Evolutionary conservation across 1,284 basidiomycete genomes (phyloP).

Genomic region (Pseudozyma pruni): DNA sequence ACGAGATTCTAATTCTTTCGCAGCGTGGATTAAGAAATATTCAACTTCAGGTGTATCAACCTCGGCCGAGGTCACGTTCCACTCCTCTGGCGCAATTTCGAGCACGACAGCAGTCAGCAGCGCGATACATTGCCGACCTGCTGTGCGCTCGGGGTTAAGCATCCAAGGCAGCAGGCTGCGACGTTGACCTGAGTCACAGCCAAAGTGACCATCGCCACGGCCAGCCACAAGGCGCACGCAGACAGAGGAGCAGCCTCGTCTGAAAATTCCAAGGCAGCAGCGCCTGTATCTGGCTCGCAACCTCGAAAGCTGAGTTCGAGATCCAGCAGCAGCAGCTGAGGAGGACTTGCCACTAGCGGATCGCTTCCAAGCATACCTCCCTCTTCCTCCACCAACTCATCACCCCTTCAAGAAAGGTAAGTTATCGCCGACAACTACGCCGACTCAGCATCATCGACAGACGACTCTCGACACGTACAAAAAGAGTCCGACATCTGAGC

Average conservation of each 20-base stretch:
- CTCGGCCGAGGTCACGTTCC: conserved; percentile 20
- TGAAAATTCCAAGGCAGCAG: conserved; percentile 25
- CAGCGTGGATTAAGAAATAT: neutral
- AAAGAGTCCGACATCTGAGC: neutral
- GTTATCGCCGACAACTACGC: conserved; percentile 27
- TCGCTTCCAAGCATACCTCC: conserved; percentile 9
- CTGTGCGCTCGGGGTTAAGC: conserved; percentile 10
- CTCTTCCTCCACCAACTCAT: conserved; percentile 48
- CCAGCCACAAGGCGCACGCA: neutral
- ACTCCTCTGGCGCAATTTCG: neutral
- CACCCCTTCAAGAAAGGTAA: conserved; percentile 55
- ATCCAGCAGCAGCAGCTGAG: neutral
- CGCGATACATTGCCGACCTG: conserved; percentile 4
- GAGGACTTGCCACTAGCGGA: conserved; percentile 17
- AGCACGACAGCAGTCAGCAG: neutral
- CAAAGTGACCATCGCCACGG: conserved; percentile 7
- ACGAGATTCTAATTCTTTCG: too few relatives aligned
- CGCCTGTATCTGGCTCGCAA: conserved; percentile 13
- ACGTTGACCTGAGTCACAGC: too few relatives aligned
- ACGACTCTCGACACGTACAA: conserved; percentile 5
- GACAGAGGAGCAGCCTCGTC: conserved; percentile 1
- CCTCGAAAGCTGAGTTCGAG: conserved; percentile 7
- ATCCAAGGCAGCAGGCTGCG: neutral
- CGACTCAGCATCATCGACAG: conserved; percentile 15
- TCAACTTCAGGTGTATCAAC: neutral